phyloP scores from a whole-genome alignment of 306 rosid genomes.

The Prosopis cineraria region DNA sequence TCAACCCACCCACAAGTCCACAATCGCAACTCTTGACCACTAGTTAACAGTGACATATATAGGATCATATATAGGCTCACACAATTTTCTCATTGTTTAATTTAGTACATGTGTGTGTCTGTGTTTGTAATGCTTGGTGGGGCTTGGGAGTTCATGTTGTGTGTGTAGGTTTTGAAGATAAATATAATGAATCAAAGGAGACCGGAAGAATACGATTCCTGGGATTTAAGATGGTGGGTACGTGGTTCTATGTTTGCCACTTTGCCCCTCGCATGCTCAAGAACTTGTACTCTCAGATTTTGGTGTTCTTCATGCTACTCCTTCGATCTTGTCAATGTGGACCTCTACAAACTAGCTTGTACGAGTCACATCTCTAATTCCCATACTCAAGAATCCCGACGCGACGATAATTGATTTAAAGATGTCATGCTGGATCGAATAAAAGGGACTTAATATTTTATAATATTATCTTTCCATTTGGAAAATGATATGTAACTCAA shows the following conservation, averaged over 20 bases:
- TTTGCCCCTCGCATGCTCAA: background rate
- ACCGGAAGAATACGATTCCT: slow-evolving; percentile 17
- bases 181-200: background rate
- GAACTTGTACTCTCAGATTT: background rate
- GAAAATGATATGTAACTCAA: too few relatives aligned
- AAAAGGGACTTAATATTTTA: too few relatives aligned
- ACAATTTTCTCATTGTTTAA: background rate
- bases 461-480: too few relatives aligned
- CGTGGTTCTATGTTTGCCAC: slow-evolving; percentile 19
- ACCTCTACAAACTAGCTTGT: too few relatives aligned
- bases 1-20: slow-evolving; percentile 35
- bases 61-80: slow-evolving; percentile 11
- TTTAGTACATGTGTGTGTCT: background rate
- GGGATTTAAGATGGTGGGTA: background rate
- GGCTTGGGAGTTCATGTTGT: slow-evolving; percentile 2
- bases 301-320: background rate
- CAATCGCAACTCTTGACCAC: slow-evolving; percentile 32
- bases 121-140: slow-evolving; percentile 22
- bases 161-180: background rate
- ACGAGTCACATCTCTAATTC: too few relatives aligned
- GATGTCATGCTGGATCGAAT: too few relatives aligned
- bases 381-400: too few relatives aligned
- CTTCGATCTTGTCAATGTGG: too few relatives aligned
- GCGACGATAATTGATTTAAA: too few relatives aligned
- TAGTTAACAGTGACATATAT: background rate